Percentiles rank a stretch among this genome's conserved stretches.
These are phyloP conservation scores for Aspergillus hiratsukae DNA, from an alignment of 2,329 filamentous ascomycete species.

Conservation along the genomic window DNA sequence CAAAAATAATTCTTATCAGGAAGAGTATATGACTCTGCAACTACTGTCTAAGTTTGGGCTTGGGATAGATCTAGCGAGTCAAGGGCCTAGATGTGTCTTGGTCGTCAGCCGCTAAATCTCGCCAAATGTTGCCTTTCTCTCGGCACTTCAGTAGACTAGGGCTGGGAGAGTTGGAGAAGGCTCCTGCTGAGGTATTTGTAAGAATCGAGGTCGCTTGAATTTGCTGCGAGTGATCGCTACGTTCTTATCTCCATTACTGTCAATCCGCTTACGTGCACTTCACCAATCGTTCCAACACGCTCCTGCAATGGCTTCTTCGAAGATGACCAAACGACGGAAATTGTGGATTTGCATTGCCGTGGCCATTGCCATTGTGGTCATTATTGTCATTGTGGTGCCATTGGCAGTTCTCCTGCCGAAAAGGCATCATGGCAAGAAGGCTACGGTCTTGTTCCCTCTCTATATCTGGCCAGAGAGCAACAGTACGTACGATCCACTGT, in stretches of 20 bases:
- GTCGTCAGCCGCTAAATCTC: background rate
- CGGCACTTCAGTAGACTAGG: no score
- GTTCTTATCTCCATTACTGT: background rate
- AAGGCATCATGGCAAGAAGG: slow-evolving; percentile 1
- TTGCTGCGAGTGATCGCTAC: background rate
- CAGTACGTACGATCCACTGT: slow-evolving; percentile 20
- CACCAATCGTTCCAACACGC: background rate
- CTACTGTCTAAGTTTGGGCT: background rate
- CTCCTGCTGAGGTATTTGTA: background rate
- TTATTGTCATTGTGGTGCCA: slow-evolving; percentile 14
- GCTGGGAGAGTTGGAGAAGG: background rate
- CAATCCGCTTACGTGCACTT: background rate
- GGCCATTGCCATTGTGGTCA: slow-evolving; percentile 7
- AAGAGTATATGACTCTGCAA: background rate
- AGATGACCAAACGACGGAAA: background rate
- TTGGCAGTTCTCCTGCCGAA: slow-evolving; percentile 9
- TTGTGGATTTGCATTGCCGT: slow-evolving; percentile 7
- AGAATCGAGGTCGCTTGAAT: background rate
- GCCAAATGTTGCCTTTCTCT: background rate
- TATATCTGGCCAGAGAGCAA: slow-evolving; percentile 21
- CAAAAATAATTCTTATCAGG: background rate
- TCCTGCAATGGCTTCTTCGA: background rate
- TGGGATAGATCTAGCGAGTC: background rate
- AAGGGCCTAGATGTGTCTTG: background rate
- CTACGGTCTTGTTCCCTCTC: slow-evolving; percentile 20